Percentiles rank a stretch among this genome's conserved stretches.
Conservation (phyloP, 805 yeast genomes). For the Candida hispaniensis region DNA sequence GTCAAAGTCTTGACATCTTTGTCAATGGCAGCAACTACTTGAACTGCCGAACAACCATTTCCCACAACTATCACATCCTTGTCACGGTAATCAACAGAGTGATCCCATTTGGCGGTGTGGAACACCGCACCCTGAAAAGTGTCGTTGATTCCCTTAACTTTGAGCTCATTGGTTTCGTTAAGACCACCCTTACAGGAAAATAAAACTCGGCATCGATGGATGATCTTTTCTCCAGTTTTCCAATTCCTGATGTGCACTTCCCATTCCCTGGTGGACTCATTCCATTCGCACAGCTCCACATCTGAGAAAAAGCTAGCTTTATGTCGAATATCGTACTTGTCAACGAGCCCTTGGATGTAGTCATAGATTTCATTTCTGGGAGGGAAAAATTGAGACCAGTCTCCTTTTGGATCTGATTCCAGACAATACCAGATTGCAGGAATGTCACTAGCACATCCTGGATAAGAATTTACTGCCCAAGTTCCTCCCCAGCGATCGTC, state of each 20-base stretch:
- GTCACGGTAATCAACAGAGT: conserved; percentile 13
- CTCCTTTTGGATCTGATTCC: conserved; percentile 19
- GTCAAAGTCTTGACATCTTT: conserved; percentile 15
- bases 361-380: conserved; percentile 18
- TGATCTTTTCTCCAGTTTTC: conserved; percentile 13
- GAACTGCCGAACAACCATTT: conserved; percentile 18
- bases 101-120: conserved; percentile 21
- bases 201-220: conserved; percentile 17
- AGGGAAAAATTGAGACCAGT: conserved; percentile 18
- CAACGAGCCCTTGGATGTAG: conserved; percentile 17
- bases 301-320: conserved; percentile 14
- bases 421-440: conserved; percentile 21
- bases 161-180: conserved; percentile 16
- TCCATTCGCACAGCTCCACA: conserved; percentile 17
- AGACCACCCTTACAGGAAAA: conserved; percentile 18
- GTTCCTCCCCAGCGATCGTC: conserved; percentile 21
- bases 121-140: conserved; percentile 18
- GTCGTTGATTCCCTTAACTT: conserved; percentile 17
- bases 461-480: conserved; percentile 21
- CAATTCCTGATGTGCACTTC: conserved; percentile 4
- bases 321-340: conserved; percentile 15
- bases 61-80: conserved; percentile 18
- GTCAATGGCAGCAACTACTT: conserved; percentile 16
- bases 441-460: conserved; percentile 21
- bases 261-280: conserved; percentile 17